Evolutionary conservation across 345 rosid species (phyloP).

Genomic region (Raphanus sativus): DNA sequence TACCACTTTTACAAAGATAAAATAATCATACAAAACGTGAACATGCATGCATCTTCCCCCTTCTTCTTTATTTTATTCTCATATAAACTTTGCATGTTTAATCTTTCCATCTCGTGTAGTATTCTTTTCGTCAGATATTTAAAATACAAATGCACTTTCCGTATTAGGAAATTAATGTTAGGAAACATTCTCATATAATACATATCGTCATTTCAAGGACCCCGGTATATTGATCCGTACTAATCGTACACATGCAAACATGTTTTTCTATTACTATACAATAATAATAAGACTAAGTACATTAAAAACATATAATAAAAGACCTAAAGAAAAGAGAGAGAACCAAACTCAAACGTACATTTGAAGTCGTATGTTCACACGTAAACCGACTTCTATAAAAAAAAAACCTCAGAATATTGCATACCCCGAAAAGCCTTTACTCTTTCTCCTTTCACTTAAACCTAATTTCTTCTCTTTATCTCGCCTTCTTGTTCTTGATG

Average conservation of each 20-base stretch:
- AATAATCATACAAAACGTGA: slow-evolving; percentile 10
- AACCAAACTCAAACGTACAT: not conserved
- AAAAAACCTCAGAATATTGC: not conserved
- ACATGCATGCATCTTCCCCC: slow-evolving; percentile 23
- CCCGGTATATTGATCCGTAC: slow-evolving; percentile 7
- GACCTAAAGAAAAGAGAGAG: not conserved
- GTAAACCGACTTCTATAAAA: not conserved
- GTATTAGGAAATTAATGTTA: slow-evolving; percentile 1
- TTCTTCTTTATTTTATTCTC: slow-evolving; percentile 13
- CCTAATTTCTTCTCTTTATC: slow-evolving; percentile 20
- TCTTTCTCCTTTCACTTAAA: not conserved
- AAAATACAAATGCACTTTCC: slow-evolving; percentile 15
- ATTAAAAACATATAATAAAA: not conserved
- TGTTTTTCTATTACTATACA: not conserved
- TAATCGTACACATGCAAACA: slow-evolving; percentile 22
- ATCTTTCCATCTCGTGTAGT: slow-evolving; percentile 19
- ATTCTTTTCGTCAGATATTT: not conserved
- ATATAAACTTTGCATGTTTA: slow-evolving; percentile 11
- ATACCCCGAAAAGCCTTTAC: not conserved
- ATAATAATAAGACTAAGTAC: not conserved
- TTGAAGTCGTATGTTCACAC: slow-evolving; percentile 37
- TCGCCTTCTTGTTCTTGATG: slow-evolving; percentile 22
- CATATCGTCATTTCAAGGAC: not conserved
- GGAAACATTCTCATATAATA: not conserved
- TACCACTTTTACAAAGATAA: not conserved